Conservation (phyloP, 495 filamentous ascomycete genomes). For the Xylaria telfairii region DNA sequence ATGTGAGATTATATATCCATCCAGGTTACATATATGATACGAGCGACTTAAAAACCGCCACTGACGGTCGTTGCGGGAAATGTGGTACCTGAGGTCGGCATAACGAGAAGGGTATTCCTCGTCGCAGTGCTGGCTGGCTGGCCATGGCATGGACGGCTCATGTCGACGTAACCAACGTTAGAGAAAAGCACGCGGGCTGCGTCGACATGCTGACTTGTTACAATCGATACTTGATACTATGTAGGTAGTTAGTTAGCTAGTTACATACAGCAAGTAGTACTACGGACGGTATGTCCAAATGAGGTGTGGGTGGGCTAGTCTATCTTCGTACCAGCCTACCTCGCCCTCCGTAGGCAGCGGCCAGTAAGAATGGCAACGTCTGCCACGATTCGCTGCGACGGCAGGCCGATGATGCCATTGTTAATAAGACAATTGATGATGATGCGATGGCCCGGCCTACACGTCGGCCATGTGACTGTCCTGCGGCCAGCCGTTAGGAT, state of each 20-base stretch:
- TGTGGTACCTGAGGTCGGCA: not conserved
- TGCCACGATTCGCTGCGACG: not conserved
- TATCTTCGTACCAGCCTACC: not conserved
- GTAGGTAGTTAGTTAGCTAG: not conserved
- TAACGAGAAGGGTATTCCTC: not conserved
- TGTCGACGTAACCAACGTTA: not conserved
- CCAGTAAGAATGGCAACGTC: conserved; percentile 10
- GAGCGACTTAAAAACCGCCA: not conserved
- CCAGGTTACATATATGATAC: not conserved
- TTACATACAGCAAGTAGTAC: not conserved
- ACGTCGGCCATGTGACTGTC: conserved; percentile 13
- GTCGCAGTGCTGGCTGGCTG: not conserved
- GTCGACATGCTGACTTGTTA: not conserved
- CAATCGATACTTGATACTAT: not conserved
- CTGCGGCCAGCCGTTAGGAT: not conserved
- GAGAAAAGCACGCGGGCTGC: not conserved
- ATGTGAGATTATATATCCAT: not conserved
- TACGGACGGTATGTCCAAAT: not conserved
- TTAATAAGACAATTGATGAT: conserved; percentile 9
- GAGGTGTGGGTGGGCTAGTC: not conserved
- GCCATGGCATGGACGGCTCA: not conserved
- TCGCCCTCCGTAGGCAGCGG: not conserved
- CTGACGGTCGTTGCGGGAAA: not conserved
- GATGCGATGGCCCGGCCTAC: conserved; percentile 3
- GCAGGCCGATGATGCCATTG: conserved; percentile 6